A percentile compares a stretch with the other conserved stretches of the same genome.
Evolutionary conservation across 805 yeast genomes (phyloP).

Genomic region (Wickerhamomyces rabaulensis): DNA sequence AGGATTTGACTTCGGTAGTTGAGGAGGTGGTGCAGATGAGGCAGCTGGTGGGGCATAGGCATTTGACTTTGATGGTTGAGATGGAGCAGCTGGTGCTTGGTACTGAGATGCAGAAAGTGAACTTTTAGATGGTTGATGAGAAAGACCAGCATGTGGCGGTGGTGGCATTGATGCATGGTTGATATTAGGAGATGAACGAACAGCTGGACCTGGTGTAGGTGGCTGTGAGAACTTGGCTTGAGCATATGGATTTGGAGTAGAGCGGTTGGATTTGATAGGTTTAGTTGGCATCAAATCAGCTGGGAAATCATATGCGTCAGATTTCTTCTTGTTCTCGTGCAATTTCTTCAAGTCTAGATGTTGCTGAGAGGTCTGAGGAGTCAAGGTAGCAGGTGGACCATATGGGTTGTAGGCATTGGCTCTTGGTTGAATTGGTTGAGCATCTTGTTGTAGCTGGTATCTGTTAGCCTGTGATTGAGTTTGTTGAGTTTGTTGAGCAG

Average conservation of each 20-base stretch:
- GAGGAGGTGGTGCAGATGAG: too few species aligned
- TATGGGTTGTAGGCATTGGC: background rate
- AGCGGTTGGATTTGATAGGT: conserved; percentile 1
- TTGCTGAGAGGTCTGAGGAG: background rate
- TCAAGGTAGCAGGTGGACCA: background rate
- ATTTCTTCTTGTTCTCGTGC: conserved; percentile 47
- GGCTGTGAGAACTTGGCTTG: conserved; percentile 1
- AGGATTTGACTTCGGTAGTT: background rate
- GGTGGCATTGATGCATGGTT: background rate
- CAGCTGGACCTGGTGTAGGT: background rate
- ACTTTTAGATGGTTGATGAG: conserved; percentile 15
- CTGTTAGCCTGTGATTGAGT: background rate
- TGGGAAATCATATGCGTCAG: conserved; percentile 80
- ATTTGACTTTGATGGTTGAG: background rate
- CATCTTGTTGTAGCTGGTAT: conserved; percentile 5
- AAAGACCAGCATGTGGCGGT: conserved; percentile 5
- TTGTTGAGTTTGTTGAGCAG: background rate
- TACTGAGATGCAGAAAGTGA: conserved; percentile 2
- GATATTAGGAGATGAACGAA: background rate
- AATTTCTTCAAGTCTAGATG: conserved; percentile 28
- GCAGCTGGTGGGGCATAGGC: background rate
- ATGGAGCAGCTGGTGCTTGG: background rate
- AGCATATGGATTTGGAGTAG: conserved; percentile 1
- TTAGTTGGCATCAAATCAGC: conserved; percentile 41
- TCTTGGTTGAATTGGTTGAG: background rate